Base-by-base conservation (phyloP, 352 stramenopile species). In the Phytophthora quininea region DNA sequence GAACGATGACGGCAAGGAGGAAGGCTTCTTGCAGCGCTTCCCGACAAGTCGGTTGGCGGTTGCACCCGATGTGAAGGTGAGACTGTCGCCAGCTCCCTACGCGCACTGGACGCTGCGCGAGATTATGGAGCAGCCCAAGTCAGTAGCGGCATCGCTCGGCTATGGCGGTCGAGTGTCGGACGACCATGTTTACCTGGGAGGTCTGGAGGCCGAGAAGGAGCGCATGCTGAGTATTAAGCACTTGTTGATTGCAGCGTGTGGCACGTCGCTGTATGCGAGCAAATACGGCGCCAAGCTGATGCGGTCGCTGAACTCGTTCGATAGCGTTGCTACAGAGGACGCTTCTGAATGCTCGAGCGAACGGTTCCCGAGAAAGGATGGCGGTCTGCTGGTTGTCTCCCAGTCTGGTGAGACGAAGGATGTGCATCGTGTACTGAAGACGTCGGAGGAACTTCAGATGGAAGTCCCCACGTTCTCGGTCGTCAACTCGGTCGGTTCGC, bases 361-460 rank as follows among this genome's bases (percentile, higher is more conserved):
- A 43, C 86, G 97, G n/a, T 88, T 98, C 47, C 75, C 92, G 0
- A 91, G 91, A 56, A 89, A 91, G 51, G 78, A 97, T 31, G 89
- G 84, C 19, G 95, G 95, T 0, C 68, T 99, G 33, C 82, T 99
- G 35, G 97, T 98, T 19, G 96, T 99, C 14, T 99, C 93, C 43
- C 98, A 99, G 77, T 98, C 89, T 29, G 98, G 98, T 8, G 98
- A 99, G 79, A 99, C 98, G 4, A 97, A 98, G 66, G 98, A 99
- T 76, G 97, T 98, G 11, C 90, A 96, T 40, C 95, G 97, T 53
- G 96, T 97, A 45, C 82, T 99, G 19, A 96, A 97, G 67, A 86
- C 88, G 3, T 86, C 97, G 2, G 82, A 96, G 54, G 88, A 92
- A 50, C 40, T 76, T 47, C 74, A 82, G 19, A 48, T 77, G 14